Percentiles rank a stretch among this genome's conserved stretches.
Conservation (phyloP, 352 stramenopile genomes). For the Globisporangium splendens region DNA sequence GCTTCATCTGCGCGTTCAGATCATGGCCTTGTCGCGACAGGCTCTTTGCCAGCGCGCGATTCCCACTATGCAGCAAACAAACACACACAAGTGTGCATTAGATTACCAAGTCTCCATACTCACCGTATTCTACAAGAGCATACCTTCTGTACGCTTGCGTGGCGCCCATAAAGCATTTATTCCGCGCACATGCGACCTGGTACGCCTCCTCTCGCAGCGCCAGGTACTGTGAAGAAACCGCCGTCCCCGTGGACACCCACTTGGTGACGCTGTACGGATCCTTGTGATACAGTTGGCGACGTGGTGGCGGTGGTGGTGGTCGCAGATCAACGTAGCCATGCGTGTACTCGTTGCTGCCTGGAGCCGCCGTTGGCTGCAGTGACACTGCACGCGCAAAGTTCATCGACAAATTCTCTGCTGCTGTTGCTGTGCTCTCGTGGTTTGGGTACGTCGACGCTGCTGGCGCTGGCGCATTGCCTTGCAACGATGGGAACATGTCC, state of each 20-base stretch:
- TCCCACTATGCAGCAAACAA: constrained; percentile 37
- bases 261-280: constrained; percentile 33
- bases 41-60: constrained; percentile 65
- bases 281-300: constrained; percentile 59
- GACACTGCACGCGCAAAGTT: constrained; percentile 81
- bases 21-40: constrained; percentile 77
- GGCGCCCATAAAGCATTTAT: constrained; percentile 85
- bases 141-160: constrained; percentile 83
- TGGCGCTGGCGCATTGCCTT: constrained; percentile 21
- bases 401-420: constrained; percentile 41
- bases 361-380: constrained; percentile 30
- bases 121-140: constrained; percentile 4
- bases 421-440: not conserved
- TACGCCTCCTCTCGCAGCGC: constrained; percentile 76
- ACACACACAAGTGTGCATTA: not conserved
- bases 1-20: constrained; percentile 85
- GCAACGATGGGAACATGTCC: constrained; percentile 78
- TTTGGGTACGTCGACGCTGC: not conserved
- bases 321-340: constrained; percentile 7
- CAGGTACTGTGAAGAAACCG: constrained; percentile 67
- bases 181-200: constrained; percentile 72
- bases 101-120: not conserved
- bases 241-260: constrained; percentile 64
- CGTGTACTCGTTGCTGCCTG: constrained; percentile 16
- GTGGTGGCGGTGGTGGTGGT: constrained; percentile 13